Base-by-base conservation (phyloP, 2,329 filamentous ascomycete species). In the Alternaria sp. region DNA sequence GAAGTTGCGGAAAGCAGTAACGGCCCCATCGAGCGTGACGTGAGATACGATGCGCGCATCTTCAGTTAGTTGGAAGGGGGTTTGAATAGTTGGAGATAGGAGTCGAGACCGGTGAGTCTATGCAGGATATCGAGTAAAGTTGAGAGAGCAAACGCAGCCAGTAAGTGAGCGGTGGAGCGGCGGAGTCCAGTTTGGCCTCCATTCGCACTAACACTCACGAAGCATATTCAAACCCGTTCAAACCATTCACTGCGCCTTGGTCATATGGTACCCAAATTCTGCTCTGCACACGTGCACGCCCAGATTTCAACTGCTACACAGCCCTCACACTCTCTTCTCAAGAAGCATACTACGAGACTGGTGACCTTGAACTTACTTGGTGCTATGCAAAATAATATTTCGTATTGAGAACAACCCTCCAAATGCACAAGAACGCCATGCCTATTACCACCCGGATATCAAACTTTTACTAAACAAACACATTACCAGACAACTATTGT, bases 381-480 rank as follows among this genome's bases (percentile, higher is more conserved):
- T 43, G 28, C 13, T 52, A 19, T 57, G 23, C 19, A 40, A 30
- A 23, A 19, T 52, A 32, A 21, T 46, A 40, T 58, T 19, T 49
- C 19, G 21, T 58, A 40, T 30, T 11, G 19, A 36, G 45, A 55
- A 56, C 21, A 50, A 10, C 45, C 51, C n/a, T 32, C 23, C 50
- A 62, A 62, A 62, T 62, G 59, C 59, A 52, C 50, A 46, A 62
- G 43, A 62, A 61, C 62, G 59, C 62, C 62, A 25, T 51, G 30
- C 25, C 30, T 36, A 54, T 19, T 44, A 46, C 19, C 15, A 30
- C 13, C 25, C 28, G 59, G 55, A 62, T 65, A 59, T 59, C 55
- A 23, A 47, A 45, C 36, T 23, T 44, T 19, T 23, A 32, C 49
- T 47, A 54, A 17, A 26, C 54, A 28, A 36, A 57, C 36, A 55